Evolutionary conservation across 305 asterid genomes (phyloP), one percentile per base, ranked within the genome.

Genomic region (Stenogyne calaminthoides): DNA sequence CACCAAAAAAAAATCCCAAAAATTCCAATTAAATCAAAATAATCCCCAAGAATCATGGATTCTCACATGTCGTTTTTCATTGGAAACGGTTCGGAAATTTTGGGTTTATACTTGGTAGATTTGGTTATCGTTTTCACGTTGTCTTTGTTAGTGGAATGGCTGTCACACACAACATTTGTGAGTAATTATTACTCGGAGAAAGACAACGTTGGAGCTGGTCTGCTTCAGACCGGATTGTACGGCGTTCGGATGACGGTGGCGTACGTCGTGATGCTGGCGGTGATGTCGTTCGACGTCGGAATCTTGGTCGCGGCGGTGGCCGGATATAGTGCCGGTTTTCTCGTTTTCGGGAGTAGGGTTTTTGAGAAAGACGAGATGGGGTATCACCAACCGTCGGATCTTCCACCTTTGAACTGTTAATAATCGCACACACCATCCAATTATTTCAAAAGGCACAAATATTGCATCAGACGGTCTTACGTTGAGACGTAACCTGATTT

Each of bases 241-340:
- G 20, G 12, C 42, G 59, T 52, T 7, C 65, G 79, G 51, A 36
- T 47, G 59, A 3, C 36, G 54, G 20, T 68, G 40, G 82, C 78
- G 19, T 76, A 82, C 61, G 56, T 65, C 15, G 76, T 82, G 9
- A 82, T 82, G 86, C 80, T 79, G 59, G 82, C 87, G 0, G 79
- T 83, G 16, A 83, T 83, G 87, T 80, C 87, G 0, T 83, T 80
- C 57, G 68, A 83, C 57, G 79, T 59, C 62, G 82, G 73, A 16
- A 66, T 83, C 58, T 71, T 80, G 14, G 5, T 76, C 7, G 82
- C 77, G 7, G 84, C 81, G 3, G 77, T 83, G 51, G 80, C 57
- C 7, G 84, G 84, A 4, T 73, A 71, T n/a, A 12, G 67, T n/a
- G 46, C 72, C 22, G 84, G 84, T 7, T 80, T 77, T 67, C 68